phyloP scores from a whole-genome alignment of 805 yeast genomes.

The Kazachstania psychrophila region DNA sequence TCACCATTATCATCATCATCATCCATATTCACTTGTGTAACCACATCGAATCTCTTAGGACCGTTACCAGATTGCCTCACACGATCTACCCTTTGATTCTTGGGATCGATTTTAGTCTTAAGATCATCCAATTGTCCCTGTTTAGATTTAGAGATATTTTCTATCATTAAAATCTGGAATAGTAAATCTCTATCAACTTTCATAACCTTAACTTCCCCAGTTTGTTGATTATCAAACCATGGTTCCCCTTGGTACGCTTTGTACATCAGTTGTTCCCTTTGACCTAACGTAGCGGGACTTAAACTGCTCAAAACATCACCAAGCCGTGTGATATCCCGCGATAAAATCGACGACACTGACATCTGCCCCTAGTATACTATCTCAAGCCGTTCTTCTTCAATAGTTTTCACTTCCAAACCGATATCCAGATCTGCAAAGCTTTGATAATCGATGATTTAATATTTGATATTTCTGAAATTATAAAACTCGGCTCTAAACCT shows the following conservation, averaged over 20 bases:
- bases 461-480: too few relatives aligned
- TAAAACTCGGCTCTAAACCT: too few relatives aligned
- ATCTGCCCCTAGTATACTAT: too few relatives aligned
- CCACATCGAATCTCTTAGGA: slow-evolving; percentile 26
- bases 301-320: too few relatives aligned
- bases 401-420: too few relatives aligned
- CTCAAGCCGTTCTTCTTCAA: too few relatives aligned
- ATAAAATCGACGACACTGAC: slow-evolving; percentile 14
- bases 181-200: slow-evolving; percentile 25
- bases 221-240: slow-evolving; percentile 9
- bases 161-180: slow-evolving; percentile 49
- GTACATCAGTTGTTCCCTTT: slow-evolving; percentile 12
- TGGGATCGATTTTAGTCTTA: slow-evolving; percentile 43
- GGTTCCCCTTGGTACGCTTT: slow-evolving; percentile 15
- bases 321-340: slow-evolving; percentile 19
- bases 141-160: slow-evolving; percentile 44
- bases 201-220: slow-evolving; percentile 11
- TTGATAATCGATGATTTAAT: too few relatives aligned
- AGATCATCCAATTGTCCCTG: slow-evolving; percentile 49
- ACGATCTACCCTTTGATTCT: slow-evolving; percentile 51
- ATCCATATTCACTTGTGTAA: slow-evolving; percentile 43
- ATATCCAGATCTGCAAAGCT: too few relatives aligned
- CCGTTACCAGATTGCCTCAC: slow-evolving; percentile 20
- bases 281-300: too few relatives aligned
- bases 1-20: slow-evolving; percentile 22